These are phyloP conservation scores for Globisporangium middletonii DNA, from an alignment of 352 stramenopile genomes.

Conservation along the genomic window DNA sequence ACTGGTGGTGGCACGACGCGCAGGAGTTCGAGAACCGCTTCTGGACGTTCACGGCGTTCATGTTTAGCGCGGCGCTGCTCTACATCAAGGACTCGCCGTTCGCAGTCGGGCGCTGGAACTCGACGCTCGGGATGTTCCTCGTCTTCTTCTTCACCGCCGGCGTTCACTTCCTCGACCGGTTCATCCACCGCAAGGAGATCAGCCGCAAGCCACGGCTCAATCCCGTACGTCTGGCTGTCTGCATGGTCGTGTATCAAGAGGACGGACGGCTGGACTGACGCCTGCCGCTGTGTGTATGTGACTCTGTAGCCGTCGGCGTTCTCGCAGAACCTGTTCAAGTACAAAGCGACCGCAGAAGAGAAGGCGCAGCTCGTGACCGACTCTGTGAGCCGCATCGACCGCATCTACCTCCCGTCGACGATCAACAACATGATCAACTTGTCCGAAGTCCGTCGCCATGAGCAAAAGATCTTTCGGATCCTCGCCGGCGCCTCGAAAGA, in stretches of 20 bases:
- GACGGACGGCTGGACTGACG: background rate
- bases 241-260: constrained; percentile 1
- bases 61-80: constrained; percentile 91
- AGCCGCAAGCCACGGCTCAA: constrained; percentile 54
- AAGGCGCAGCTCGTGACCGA: constrained; percentile 71
- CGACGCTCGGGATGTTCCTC: constrained; percentile 64
- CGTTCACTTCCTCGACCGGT: constrained; percentile 79
- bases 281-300: background rate
- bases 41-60: constrained; percentile 92
- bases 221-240: constrained; percentile 13
- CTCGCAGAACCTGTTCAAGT: constrained; percentile 75
- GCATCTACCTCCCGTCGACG: constrained; percentile 79
- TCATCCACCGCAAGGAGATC: constrained; percentile 72
- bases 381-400: constrained; percentile 69
- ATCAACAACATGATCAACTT: constrained; percentile 89
- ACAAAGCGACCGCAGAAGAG: constrained; percentile 75
- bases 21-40: constrained; percentile 97
- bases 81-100: constrained; percentile 94
- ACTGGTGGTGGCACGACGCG: constrained; percentile 83
- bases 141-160: constrained; percentile 75
- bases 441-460: constrained; percentile 69
- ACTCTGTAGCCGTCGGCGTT: constrained; percentile 33
- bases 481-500: constrained; percentile 92
- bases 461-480: constrained; percentile 95
- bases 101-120: constrained; percentile 66